Base-by-base conservation (phyloP, 345 rosid species). In the Eucalyptus grandis region DNA sequence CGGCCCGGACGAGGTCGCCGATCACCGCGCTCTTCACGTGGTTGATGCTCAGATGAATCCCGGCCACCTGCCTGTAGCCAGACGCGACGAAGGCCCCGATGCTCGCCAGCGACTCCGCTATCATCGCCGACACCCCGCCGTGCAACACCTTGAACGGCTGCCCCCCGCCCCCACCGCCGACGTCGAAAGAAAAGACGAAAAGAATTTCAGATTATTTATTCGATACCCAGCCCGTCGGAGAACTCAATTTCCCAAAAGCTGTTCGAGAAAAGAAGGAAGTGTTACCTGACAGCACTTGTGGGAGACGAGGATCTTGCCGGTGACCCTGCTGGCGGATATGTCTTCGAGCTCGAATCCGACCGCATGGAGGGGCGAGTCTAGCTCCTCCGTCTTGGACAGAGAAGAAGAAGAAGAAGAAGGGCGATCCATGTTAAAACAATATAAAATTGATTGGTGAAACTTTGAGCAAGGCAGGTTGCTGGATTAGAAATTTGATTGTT, bases 131-230 rank as follows among this genome's bases (percentile, higher is more conserved):
- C 12, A 97, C 97, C 47, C 99, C 99, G 44, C 99, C 99, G 90
- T 97, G 99, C 91, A 98, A 89, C 89, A 98, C 98, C 94, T 96
- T 95, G 93, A 98, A 98, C 37, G 99, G 98, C 99, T 98, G 95
- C 89, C 7, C 8, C 82, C 81, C 44, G 2, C 3, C 43, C 43
- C 44, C 44, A 72, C 82, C 82, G 22, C 26, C 44, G 2, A 9
- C 26, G 26, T 34, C 26, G 44, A 37, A 17, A 16, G 44, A 72
- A 5, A 17, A 34, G 12, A 34, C 7, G 82, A 34, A 34, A 5
- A 72, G 11, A 10, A 72, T 6, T 17, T 69, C 13, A 9, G 43
- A 16, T 69, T 69, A 4, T 67, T 15, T 0, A 69, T 69, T 17
- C 0, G 82, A 72, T 37, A 19, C 44, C 44, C 82, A 9, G 44